phyloP scores from a whole-genome alignment of 2,329 filamentous ascomycete species.

The Penicillium paneum region DNA sequence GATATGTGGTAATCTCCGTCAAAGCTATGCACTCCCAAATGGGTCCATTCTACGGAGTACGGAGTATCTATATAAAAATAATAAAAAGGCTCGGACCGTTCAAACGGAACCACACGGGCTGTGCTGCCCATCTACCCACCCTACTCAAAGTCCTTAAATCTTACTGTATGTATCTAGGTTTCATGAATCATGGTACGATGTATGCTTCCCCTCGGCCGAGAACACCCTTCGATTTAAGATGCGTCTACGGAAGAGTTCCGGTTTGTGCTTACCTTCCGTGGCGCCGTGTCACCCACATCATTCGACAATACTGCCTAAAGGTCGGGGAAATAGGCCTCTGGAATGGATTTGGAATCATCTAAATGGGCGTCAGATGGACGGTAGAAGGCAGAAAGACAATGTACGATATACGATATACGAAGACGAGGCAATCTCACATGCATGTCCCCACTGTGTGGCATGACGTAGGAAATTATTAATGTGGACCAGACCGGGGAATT shows the following conservation, averaged over 20 bases:
- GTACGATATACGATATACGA: not conserved
- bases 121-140: not conserved
- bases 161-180: not conserved
- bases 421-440: not conserved
- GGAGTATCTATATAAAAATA: not conserved
- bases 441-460: not conserved
- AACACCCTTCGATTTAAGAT: not conserved
- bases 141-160: not conserved
- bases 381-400: not conserved
- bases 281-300: not conserved
- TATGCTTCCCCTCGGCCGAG: not conserved
- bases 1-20: not conserved
- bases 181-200: not conserved
- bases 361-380: not conserved
- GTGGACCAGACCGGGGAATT: not conserved
- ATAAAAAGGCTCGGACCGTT: slow-evolving; percentile 6
- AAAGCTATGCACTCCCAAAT: not conserved
- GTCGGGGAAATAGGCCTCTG: not conserved
- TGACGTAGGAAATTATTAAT: not conserved
- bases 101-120: slow-evolving; percentile 5
- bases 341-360: not conserved
- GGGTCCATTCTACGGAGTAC: too few species aligned
- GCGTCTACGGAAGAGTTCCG: not conserved
- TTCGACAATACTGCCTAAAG: not conserved
- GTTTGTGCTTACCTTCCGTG: not conserved